These are phyloP conservation scores for Carex scoparia DNA, from an alignment of 176 grass and related monocot genomes.

Conservation along the genomic window DNA sequence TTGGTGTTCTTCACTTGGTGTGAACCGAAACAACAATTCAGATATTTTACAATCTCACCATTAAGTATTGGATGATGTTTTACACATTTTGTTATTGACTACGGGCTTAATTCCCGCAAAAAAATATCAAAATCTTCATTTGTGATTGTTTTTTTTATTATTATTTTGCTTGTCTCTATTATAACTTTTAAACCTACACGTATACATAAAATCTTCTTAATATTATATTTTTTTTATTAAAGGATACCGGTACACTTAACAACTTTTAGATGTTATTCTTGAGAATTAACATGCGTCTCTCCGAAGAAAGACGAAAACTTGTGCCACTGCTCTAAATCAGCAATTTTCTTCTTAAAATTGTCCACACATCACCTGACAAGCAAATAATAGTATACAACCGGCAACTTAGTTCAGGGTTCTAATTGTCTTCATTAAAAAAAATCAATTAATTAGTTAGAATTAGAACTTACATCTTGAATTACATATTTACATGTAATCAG, in stretches of 20 bases:
- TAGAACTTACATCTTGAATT: no score
- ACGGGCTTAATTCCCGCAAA: no score
- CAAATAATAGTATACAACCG: no score
- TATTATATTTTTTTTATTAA: not conserved
- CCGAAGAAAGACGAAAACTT: no score
- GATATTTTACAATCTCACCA: not conserved
- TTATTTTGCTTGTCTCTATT: not conserved
- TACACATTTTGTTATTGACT: not conserved
- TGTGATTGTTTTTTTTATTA: not conserved
- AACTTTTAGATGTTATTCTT: no score
- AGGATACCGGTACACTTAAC: no score
- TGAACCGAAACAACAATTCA: not conserved
- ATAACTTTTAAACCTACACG: no score
- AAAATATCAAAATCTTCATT: not conserved
- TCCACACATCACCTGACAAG: no score
- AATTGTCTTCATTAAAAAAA: not conserved
- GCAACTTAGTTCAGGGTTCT: not conserved
- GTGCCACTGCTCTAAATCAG: no score
- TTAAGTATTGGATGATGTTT: not conserved
- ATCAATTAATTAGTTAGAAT: not conserved
- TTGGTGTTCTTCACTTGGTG: not conserved
- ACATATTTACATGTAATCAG: not conserved
- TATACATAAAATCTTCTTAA: not conserved
- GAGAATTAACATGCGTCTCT: no score
- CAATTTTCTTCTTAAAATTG: no score